Percentiles rank a stretch among this genome's conserved stretches.
phyloP scores from a whole-genome alignment of 305 asterid species.

The Euphrasia arctica region DNA sequence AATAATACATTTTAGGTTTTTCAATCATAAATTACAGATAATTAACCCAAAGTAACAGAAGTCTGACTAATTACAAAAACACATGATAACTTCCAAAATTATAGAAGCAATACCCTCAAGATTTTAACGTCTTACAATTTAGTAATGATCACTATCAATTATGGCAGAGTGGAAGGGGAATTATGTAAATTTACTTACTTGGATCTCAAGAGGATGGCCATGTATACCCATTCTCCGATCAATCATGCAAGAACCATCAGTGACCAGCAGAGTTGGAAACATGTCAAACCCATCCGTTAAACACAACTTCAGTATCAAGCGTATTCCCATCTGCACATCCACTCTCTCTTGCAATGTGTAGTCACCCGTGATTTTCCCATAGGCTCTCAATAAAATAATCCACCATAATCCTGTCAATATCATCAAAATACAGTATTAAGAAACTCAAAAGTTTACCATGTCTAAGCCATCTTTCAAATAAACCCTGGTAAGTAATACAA shows the following conservation, averaged over 20 bases:
- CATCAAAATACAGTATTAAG: constrained; percentile 15
- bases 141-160: too few relatives aligned
- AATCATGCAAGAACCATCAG: constrained; percentile 93
- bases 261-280: constrained; percentile 80
- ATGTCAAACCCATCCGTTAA: constrained; percentile 78
- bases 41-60: too few relatives aligned
- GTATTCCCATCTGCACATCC: constrained; percentile 77
- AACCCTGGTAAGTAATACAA: background rate
- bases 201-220: constrained; percentile 87
- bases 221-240: constrained; percentile 91
- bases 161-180: too few relatives aligned
- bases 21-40: too few relatives aligned
- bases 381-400: constrained; percentile 78
- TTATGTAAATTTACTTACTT: constrained; percentile 36
- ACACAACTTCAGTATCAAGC: constrained; percentile 64
- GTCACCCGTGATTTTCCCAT: constrained; percentile 79
- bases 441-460: constrained; percentile 1
- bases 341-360: constrained; percentile 73
- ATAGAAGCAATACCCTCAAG: too few relatives aligned
- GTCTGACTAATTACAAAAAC: too few relatives aligned
- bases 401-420: constrained; percentile 69
- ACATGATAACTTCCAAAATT: too few relatives aligned
- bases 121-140: too few relatives aligned
- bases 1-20: too few relatives aligned
- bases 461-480: background rate